Evolutionary conservation across 176 grass and related monocot genomes (phyloP), one percentile per base, ranked within the genome.

Genomic region (Musa acuminata): DNA sequence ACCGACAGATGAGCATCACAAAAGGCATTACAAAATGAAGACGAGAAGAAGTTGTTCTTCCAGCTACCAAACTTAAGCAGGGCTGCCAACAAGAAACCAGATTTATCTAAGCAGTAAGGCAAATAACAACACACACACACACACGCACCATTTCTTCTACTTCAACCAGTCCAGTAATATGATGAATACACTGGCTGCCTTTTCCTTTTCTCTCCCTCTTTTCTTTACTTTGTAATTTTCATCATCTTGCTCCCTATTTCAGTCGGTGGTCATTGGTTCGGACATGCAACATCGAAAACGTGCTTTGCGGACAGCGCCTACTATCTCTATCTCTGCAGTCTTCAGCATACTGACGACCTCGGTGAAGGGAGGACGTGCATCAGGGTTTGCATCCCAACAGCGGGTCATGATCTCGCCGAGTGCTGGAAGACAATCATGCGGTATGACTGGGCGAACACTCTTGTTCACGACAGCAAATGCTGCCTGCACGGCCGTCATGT

Each of bases 401-500:
- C 82, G 82, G 20, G 81, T 85, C 87, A 93, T 93, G 58, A 93
- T 88, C 21, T 82, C 81, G 14, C 82, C 78, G 1, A 93, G 87
- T 8, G 84, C 69, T 3, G 84, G 87, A 13, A 87, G 55, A 59
- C 90, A 93, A 71, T 93, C 87, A 13, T 79, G 67, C 0, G 90
- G 90, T 49, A 93, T 74, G 17, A 81, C 25, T 8, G 90, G 90
- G 0, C 87, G 86, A 25, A 81, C 77, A 0, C 82, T 80, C 75
- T 72, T 86, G 81, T 92, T 92, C 0, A 92, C 90, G 6, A 89
- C 90, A 53, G 86, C 90, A 17, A 92, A 92, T 21, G 87, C 90
- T 0, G 90, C 87, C 69, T 92, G 90, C n/a, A 92, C 90, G 7
- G 90, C 87, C 22, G 90, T 87, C 90, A 92, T 92, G 79, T 89